phyloP scores from a whole-genome alignment of 139 green algal species.

The Ostreobium quekettii region DNA sequence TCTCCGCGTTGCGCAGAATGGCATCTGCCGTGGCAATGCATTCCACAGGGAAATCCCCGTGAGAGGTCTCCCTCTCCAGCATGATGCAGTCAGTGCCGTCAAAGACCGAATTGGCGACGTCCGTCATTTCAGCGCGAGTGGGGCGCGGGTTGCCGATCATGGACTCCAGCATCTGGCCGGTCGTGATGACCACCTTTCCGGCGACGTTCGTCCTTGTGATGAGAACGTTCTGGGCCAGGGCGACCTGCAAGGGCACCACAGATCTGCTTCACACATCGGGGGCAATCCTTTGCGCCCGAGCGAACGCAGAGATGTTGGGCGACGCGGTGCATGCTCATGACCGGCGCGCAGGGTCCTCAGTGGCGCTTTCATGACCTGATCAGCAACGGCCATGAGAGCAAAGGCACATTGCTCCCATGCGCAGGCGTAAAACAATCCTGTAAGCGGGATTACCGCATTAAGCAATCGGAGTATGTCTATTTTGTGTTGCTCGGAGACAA shows the following conservation, averaged over 20 bases:
- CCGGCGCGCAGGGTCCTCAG: too few relatives aligned
- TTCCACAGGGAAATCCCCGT: constrained; percentile 42
- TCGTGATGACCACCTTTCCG: constrained; percentile 44
- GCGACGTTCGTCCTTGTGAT: constrained; percentile 59
- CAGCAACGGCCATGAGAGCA: too few relatives aligned
- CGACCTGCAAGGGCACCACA: constrained; percentile 24
- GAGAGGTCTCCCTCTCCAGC: constrained; percentile 44
- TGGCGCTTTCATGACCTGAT: too few relatives aligned
- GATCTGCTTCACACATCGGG: too few relatives aligned
- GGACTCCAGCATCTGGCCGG: constrained; percentile 42
- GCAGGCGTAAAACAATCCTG: too few relatives aligned
- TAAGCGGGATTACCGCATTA: too few relatives aligned
- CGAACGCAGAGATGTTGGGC: too few relatives aligned
- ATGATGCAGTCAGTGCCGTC: constrained; percentile 45
- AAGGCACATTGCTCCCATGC: too few relatives aligned
- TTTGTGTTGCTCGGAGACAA: too few relatives aligned
- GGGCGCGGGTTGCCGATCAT: constrained; percentile 48
- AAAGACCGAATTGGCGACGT: constrained; percentile 51
- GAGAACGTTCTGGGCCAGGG: constrained; percentile 68
- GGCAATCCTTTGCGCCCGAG: too few relatives aligned
- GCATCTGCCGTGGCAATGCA: constrained; percentile 28
- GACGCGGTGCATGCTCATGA: too few relatives aligned
- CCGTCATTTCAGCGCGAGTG: constrained; percentile 54
- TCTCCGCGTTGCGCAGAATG: constrained; percentile 48
- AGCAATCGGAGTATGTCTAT: too few relatives aligned